Conservation (phyloP, 176 grass and related monocot genomes). For the Oryza officinalis region DNA sequence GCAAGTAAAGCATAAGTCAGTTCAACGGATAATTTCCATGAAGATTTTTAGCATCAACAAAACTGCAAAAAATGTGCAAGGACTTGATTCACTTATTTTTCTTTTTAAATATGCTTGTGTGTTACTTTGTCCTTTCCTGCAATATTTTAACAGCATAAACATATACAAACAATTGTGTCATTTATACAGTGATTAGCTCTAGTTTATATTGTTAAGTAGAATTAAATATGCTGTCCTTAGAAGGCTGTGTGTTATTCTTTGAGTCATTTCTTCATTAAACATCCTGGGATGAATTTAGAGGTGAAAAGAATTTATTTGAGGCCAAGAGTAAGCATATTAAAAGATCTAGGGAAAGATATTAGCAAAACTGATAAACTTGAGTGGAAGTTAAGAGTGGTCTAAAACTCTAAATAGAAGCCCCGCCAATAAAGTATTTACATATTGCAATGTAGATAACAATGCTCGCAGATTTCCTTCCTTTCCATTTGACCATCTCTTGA, state of each 20-base stretch:
- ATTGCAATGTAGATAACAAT: conserved; percentile 94
- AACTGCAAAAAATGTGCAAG: not conserved
- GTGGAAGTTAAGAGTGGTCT: not conserved
- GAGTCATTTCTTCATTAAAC: conserved; percentile 7
- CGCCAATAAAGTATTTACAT: conserved; percentile 59
- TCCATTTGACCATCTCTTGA: conserved; percentile 99
- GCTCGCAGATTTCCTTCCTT: conserved; percentile 99
- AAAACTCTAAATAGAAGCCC: conserved; percentile 1
- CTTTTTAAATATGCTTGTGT: not conserved
- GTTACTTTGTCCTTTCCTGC: not conserved
- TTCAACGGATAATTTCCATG: conserved; percentile 23
- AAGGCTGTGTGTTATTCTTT: conserved; percentile 9
- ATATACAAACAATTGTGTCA: not conserved
- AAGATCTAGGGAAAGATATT: conserved; percentile 2
- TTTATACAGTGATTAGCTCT: not conserved
- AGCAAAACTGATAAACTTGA: not conserved
- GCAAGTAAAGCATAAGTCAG: not conserved
- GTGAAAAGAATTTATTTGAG: not conserved
- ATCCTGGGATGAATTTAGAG: conserved; percentile 9
- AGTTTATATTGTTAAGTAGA: conserved; percentile 6
- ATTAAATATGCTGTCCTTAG: not conserved
- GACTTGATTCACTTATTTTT: not conserved
- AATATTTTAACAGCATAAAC: not conserved
- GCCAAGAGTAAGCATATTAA: not conserved
- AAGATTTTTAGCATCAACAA: not conserved